A percentile compares a stretch with the other conserved stretches of the same genome.
These are phyloP conservation scores for Puccinia horiana DNA, from an alignment of 1,284 basidiomycete species.

Conservation along the genomic window DNA sequence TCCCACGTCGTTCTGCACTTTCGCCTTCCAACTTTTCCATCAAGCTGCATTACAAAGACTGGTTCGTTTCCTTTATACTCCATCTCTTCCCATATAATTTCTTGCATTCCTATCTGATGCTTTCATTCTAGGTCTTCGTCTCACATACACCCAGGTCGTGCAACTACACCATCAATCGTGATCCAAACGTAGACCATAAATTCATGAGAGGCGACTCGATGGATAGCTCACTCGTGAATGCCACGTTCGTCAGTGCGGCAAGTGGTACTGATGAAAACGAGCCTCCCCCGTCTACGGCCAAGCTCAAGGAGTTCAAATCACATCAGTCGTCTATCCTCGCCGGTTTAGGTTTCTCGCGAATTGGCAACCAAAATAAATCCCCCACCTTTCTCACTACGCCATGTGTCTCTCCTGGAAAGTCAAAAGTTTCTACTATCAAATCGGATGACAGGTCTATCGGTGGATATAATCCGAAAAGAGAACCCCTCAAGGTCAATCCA, in stretches of 20 bases:
- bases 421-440: background rate
- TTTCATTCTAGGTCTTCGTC: too few species aligned
- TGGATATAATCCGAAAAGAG: slow-evolving; percentile 41
- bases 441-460: slow-evolving; percentile 19
- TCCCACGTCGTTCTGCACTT: too few species aligned
- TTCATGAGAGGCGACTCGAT: slow-evolving; percentile 14
- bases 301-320: slow-evolving; percentile 43
- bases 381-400: slow-evolving; percentile 7
- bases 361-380: slow-evolving; percentile 28
- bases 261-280: slow-evolving; percentile 41
- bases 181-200: too few species aligned
- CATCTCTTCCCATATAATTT: too few species aligned
- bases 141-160: too few species aligned
- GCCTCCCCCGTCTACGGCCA: slow-evolving; percentile 25
- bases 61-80: too few species aligned
- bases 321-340: slow-evolving; percentile 36
- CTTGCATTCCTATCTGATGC: too few species aligned
- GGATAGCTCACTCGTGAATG: slow-evolving; percentile 38
- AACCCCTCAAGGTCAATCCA: slow-evolving; percentile 43
- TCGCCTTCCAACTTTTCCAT: too few species aligned
- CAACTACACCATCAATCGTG: background rate
- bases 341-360: slow-evolving; percentile 33
- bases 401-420: background rate
- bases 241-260: slow-evolving; percentile 47
- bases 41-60: too few species aligned